Evolutionary conservation across 2,329 filamentous ascomycete species (phyloP).

Genomic region (Aspergillus fumigatiaffinis): DNA sequence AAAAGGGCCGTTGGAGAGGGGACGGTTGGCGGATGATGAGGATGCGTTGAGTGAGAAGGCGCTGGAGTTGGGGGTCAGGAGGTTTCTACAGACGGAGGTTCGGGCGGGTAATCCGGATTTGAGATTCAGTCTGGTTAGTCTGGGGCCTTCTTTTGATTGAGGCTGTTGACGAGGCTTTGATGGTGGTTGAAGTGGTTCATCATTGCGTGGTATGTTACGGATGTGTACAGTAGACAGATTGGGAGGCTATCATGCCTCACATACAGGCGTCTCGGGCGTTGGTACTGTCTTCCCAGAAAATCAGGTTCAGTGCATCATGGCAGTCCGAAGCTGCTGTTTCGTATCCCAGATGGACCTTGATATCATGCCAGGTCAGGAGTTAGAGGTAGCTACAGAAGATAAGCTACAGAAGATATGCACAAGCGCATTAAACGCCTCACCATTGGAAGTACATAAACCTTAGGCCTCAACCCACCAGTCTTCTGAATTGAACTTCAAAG

Average conservation of each 20-base stretch:
- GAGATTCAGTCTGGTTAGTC: constrained; percentile 60
- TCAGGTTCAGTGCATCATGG: not conserved
- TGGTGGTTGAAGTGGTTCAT: not conserved
- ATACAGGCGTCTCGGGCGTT: not conserved
- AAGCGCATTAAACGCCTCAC: not conserved
- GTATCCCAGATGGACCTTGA: not conserved
- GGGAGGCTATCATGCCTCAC: not conserved
- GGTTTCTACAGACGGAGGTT: constrained; percentile 57
- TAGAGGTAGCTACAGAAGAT: not conserved
- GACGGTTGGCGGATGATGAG: constrained; percentile 55
- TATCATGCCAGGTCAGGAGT: not conserved
- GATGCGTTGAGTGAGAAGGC: constrained; percentile 74
- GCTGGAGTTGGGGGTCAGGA: constrained; percentile 63
- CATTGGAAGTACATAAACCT: not conserved
- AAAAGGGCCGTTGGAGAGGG: constrained; percentile 69
- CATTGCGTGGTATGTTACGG: not conserved
- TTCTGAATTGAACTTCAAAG: constrained; percentile 56
- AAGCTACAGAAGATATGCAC: not conserved
- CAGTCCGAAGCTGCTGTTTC: too few species aligned
- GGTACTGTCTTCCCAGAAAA: not conserved
- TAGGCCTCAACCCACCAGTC: constrained; percentile 44
- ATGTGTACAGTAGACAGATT: not conserved
- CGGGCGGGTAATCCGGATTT: constrained; percentile 54
- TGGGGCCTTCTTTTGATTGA: constrained; percentile 54
- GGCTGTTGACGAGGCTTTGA: not conserved